Base-by-base conservation (phyloP, 331 rosid species). In the Spiraea crenata region DNA sequence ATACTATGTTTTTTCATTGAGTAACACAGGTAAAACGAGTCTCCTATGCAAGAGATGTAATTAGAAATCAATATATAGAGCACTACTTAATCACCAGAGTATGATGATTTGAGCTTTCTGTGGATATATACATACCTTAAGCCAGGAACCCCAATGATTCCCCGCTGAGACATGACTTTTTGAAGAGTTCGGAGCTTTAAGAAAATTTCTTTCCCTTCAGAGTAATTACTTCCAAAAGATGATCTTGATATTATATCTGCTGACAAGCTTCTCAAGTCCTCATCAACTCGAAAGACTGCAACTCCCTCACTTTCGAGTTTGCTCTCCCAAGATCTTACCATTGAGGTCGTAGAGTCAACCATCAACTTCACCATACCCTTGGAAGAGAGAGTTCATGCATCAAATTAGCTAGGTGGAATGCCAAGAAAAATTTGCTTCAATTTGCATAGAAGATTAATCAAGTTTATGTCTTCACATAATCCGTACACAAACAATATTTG, bases 221-320 rank as follows among this genome's bases (percentile, higher is more conserved):
- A 63, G 76, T 83, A 91, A 67, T 78, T 81, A 82, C 91, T 89
- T 48, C 93, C 96, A 69, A 91, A 85, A 75, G 87, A 91, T 14
- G 93, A 84, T 69, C 77, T 85, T 0, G 90, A 82, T 40, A 86
- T 85, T 59, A 88, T 79, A 60, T 91, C 97, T 0, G 83, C 89
- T 0, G 88, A 91, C 78, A 89, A 82, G 78, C 84, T 79, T 81
- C 82, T 72, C 61, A 89, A 37, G 72, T 87, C 79, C 0, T 78
- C 87, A 70, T 85, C 89, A 17, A 91, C 13, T 52, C 71, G 82
- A 31, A 87, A 77, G 38, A 81, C 89, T 38, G 75, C 71, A 51
- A 35, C 59, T 44, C 44, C 90, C 54, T 74, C 82, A 7, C 45
- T 61, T 48, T 79, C 76, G 31, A 91, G 56, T 74, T 51, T 85